Evolutionary conservation across 176 grass and related monocot species (phyloP).

Genomic region (Carex scoparia): DNA sequence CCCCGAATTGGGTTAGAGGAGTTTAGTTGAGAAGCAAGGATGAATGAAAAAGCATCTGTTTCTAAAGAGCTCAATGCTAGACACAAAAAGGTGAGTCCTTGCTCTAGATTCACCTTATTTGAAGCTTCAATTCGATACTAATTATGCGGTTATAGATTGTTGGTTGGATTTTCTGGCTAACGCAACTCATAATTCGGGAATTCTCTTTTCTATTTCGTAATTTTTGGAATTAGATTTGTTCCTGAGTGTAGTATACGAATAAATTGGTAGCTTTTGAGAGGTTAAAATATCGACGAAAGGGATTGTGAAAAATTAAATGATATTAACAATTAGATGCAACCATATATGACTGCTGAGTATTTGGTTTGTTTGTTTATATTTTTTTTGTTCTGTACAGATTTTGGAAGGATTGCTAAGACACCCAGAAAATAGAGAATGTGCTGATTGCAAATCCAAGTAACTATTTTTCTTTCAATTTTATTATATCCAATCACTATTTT

Average conservation of each 20-base stretch:
- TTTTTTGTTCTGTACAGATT: constrained; percentile 42
- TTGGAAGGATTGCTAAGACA: constrained; percentile 70
- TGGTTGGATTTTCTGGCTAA: not conserved
- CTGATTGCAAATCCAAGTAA: constrained; percentile 98
- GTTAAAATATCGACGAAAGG: not conserved
- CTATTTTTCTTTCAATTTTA: constrained; percentile 19
- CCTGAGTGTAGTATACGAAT: not conserved
- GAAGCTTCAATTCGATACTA: constrained; percentile 26
- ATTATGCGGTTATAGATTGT: not conserved
- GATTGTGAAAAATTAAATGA: not conserved
- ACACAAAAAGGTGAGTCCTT: constrained; percentile 69
- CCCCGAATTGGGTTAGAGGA: not conserved
- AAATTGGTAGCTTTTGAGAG: not conserved
- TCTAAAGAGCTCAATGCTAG: constrained; percentile 95
- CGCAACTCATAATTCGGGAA: not conserved
- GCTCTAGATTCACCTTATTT: not conserved
- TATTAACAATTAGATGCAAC: not conserved
- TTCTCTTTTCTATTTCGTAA: not conserved
- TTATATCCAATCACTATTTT: not conserved
- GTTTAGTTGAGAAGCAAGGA: constrained; percentile 26
- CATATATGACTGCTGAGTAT: not conserved
- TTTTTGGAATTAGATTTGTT: not conserved
- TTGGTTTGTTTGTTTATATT: constrained; percentile 1
- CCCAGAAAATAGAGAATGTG: constrained; percentile 88
- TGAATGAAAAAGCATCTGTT: constrained; percentile 94